Evolutionary conservation across 208 protist genomes (phyloP), one percentile per base, ranked within the genome.

Genomic region (Acanthamoeba sp.): DNA sequence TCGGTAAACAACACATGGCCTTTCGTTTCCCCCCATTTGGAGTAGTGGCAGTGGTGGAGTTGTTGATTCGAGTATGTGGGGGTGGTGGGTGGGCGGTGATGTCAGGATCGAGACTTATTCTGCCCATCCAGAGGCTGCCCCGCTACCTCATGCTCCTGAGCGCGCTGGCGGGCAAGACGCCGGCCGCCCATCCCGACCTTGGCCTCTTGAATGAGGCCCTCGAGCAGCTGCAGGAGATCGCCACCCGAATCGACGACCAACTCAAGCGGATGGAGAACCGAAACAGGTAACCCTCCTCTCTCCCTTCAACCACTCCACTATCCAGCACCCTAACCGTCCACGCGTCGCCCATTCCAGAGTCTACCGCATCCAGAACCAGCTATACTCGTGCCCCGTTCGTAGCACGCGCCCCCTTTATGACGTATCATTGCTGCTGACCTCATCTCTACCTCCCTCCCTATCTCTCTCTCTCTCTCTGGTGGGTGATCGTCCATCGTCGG

Each of bases 261-360:
- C 85, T 91, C 32, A 59, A 91, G 27, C 27, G 45, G 5, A 91
- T 91, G 29, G 85, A 91, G 85, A 91, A 91, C 85, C 57, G 40
- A 4, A 91, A 91, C 57, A 5, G n/a, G n/a, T n/a, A n/a, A n/a
- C n/a, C n/a, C n/a, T n/a, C n/a, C n/a, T n/a, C n/a, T n/a, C n/a
- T n/a, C n/a, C n/a, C n/a, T n/a, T n/a, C n/a, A n/a, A n/a, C n/a
- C n/a, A n/a, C n/a, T n/a, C n/a, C n/a, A n/a, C n/a, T n/a, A n/a
- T n/a, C n/a, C n/a, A n/a, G n/a, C n/a, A n/a, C n/a, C n/a, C n/a
- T n/a, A n/a, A n/a, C n/a, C n/a, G n/a, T n/a, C n/a, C n/a, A n/a
- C n/a, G n/a, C n/a, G n/a, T n/a, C n/a, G n/a, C n/a, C n/a, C n/a
- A n/a, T n/a, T n/a, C n/a, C n/a, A n/a, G 38, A 0, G 40, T 91